Evolutionary conservation across 2,329 filamentous ascomycete genomes (phyloP), one percentile per base, ranked within the genome.

Genomic region (Hypoxylon sp.): DNA sequence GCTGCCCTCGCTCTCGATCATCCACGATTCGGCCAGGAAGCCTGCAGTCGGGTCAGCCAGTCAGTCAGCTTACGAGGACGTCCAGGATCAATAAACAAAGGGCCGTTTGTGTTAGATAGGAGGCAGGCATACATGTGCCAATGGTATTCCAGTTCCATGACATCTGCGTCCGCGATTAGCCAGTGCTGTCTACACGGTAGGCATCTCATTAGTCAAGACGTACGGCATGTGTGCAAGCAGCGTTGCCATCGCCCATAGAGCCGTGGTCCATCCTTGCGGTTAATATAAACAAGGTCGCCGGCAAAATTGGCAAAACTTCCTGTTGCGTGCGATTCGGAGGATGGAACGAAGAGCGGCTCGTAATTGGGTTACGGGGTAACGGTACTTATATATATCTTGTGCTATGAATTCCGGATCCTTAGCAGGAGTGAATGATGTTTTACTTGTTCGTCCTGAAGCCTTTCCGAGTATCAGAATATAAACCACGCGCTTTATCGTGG

Each of bases 81-180:
- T 20, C 13, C 3, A 21, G 33, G 24, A 31, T 26, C 17, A 15
- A 54, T 31, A 31, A n/a, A n/a, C n/a, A n/a, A n/a, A 31, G 40
- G 42, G 31, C 13, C 29, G 15, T 40, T 33, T 41, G 35, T 31
- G 9, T 38, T 15, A 20, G 31, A 26, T 50, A 20, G 33, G 51
- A 21, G 29, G 29, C n/a, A 23, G 40, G 24, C 69, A 8, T 68
- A 72, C 77, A 78, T 26, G 75, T 69, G 51, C 75, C 75, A 55
- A 76, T 70, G 0, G 74, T 77, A 60, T 77, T 72, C 74, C 76
- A 78, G 63, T 78, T 79, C 75, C 75, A 78, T 15, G 78, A 64
- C 77, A 79, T 79, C 77, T 79, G 53, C n/a, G 10, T n/a, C 6
- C 13, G 47, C 18, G 26, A 51, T 52, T 24, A 62, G 58, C 55